Base-by-base conservation (phyloP, 306 rosid species). In the Quillaja saponaria region DNA sequence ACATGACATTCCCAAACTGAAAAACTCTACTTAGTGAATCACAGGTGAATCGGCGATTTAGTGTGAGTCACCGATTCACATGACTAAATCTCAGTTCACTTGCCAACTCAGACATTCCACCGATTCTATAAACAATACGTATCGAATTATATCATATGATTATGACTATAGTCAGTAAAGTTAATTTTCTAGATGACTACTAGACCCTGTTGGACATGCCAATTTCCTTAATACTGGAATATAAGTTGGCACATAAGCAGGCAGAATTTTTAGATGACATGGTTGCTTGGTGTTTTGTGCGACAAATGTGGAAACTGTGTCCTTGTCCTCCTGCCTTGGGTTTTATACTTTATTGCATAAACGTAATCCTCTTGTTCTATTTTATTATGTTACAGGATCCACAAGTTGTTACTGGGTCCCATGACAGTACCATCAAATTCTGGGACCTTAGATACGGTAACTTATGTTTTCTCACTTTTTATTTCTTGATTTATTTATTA, bases 401-500 rank as follows among this genome's bases (percentile, higher is more conserved):
- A 50, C 99, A 92, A 87, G 99, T 92, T 55, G 85, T 92, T 59
- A 92, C 99, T 15, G 99, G 99, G 46, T 92, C 99, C 65, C 99
- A 94, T 16, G 99, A 94, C 74, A 62, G 84, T 31, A 94, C 99
- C 66, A 89, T 94, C 63, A 94, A 94, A 78, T 87, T 89, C 80
- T 94, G 99, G 99, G 99, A 94, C 81, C 95, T 94, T 56, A 80
- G 97, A 94, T 79, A 81, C 63, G 95, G 99, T 89, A 87, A 85
- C 66, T 64, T 73, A n/a, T 59, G 52, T 44, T 48, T 57, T 35
- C 16, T 3, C 25, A 21, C 35, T 17, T 12, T 20, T 17, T 13
- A 4, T 33, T 70, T 62, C 33, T 41, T 15, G 31, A 25, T 25
- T 25, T 35, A 44, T 60, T 38, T 5, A 49, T 31, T 14, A 1